A percentile compares a stretch with the other conserved stretches of the same genome.
Conservation (phyloP, 306 rosid species). For the Lathyrus aphaca region DNA sequence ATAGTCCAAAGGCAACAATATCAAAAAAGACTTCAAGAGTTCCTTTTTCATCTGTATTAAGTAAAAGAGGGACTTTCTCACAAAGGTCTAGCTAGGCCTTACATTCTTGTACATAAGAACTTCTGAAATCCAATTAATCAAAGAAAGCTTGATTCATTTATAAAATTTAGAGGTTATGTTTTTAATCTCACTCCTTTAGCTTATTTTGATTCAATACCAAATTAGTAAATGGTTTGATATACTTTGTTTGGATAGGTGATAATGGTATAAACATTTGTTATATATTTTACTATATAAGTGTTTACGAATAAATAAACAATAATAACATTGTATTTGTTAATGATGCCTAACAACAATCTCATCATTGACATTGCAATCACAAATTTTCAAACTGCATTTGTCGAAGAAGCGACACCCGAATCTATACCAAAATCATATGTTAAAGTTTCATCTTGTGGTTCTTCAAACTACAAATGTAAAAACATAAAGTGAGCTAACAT, state of each 20-base stretch:
- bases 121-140: conserved; percentile 18
- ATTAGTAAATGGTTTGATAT: neutral
- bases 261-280: neutral
- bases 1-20: conserved; percentile 60
- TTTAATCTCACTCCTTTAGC: conserved; percentile 17
- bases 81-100: conserved; percentile 45
- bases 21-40: conserved; percentile 71
- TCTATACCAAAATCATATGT: too few relatives aligned
- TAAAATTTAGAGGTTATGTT: neutral
- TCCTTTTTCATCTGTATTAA: conserved; percentile 41
- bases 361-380: too few relatives aligned
- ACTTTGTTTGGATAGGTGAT: neutral
- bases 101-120: conserved; percentile 38
- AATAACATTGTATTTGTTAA: too few relatives aligned
- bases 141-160: conserved; percentile 1
- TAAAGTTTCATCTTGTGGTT: too few relatives aligned
- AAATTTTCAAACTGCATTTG: too few relatives aligned
- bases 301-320: too few relatives aligned
- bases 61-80: conserved; percentile 45
- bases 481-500: too few relatives aligned
- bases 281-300: too few relatives aligned
- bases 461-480: too few relatives aligned
- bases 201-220: conserved; percentile 26
- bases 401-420: too few relatives aligned
- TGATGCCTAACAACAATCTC: too few relatives aligned